Percentiles rank a stretch among this genome's conserved stretches.
Conservation (phyloP, 148 eudicot species). For the Nyssa sinensis region DNA sequence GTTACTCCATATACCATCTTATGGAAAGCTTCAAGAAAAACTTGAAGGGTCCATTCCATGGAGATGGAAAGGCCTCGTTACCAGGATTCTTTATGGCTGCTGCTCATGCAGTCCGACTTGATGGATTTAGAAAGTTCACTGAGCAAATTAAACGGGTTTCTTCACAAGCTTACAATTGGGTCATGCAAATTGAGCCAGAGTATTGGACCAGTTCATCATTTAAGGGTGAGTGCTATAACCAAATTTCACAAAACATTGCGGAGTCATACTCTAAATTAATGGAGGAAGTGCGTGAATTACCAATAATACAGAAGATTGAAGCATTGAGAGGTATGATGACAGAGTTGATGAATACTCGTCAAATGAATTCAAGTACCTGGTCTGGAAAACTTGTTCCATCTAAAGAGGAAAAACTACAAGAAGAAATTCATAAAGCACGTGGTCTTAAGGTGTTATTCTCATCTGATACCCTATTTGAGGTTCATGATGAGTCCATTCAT, state of each 20-base stretch:
- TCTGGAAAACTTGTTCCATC: conserved; percentile 42
- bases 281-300: conserved; percentile 32
- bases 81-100: conserved; percentile 43
- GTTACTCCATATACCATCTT: conserved; percentile 56
- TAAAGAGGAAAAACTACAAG: conserved; percentile 31
- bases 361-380: conserved; percentile 34
- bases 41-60: conserved; percentile 47
- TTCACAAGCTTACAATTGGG: conserved; percentile 48
- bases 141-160: conserved; percentile 49
- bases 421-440: conserved; percentile 29
- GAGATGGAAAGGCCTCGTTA: conserved; percentile 46
- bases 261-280: conserved; percentile 38
- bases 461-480: conserved; percentile 50
- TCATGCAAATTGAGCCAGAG: conserved; percentile 50
- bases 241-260: conserved; percentile 36
- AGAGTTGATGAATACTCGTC: conserved; percentile 29
- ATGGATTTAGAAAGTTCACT: conserved; percentile 27
- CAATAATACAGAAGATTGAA: conserved; percentile 49
- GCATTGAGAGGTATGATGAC: conserved; percentile 31
- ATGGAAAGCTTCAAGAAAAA: conserved; percentile 48
- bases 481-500: conserved; percentile 43
- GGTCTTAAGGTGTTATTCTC: conserved; percentile 43
- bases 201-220: conserved; percentile 37
- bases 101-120: conserved; percentile 42
- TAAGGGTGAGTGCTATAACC: conserved; percentile 43